Conservation (phyloP, 1,284 basidiomycete genomes). For the Microbotryum silenes-acaulis region DNA sequence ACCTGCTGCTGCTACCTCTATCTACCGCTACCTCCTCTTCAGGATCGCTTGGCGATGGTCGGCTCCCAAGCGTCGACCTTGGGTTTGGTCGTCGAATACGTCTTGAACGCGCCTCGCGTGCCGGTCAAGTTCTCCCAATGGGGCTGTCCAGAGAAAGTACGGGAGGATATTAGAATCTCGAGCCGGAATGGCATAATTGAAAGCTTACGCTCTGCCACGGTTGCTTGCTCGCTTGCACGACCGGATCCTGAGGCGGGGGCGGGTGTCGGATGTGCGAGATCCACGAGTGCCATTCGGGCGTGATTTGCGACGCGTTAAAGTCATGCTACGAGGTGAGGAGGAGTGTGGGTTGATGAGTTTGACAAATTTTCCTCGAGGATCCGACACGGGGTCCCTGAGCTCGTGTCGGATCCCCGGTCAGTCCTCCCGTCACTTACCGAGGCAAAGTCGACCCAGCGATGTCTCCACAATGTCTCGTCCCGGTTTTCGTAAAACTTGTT, state of each 20-base stretch:
- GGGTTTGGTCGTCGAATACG: conserved; percentile 76
- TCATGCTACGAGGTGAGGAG: conserved; percentile 54
- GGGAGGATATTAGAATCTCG: neutral
- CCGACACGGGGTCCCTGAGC: neutral
- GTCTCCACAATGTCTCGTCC: conserved; percentile 68
- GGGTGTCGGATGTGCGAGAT: conserved; percentile 77
- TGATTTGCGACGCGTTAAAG: conserved; percentile 79
- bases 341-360: neutral
- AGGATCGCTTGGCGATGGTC: conserved; percentile 46
- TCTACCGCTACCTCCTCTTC: no score
- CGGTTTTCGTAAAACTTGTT: conserved; percentile 73
- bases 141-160: conserved; percentile 47
- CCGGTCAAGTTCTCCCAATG: conserved; percentile 83
- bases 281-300: conserved; percentile 93
- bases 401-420: no score
- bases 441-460: conserved; percentile 85
- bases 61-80: conserved; percentile 80
- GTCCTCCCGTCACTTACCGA: conserved; percentile 59
- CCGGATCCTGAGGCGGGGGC: conserved; percentile 64
- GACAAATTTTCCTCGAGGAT: neutral
- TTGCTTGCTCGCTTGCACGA: conserved; percentile 60
- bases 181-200: neutral
- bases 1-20: no score
- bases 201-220: conserved; percentile 72
- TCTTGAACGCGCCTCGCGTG: conserved; percentile 74